Conservation (phyloP, 768 basidiomycete species). For the Ephemerocybe angulata region DNA sequence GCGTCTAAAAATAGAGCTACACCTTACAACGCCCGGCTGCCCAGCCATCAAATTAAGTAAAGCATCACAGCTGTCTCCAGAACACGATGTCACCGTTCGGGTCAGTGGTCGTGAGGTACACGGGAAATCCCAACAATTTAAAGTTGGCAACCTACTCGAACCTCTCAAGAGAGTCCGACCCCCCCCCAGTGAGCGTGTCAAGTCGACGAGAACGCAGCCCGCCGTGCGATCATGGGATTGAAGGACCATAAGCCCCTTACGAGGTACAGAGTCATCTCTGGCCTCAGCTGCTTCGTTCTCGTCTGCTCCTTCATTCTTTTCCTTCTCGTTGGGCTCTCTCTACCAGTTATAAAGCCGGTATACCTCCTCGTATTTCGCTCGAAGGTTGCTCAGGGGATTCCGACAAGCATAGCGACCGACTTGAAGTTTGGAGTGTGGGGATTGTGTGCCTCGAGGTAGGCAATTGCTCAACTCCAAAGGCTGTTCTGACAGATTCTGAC, state of each 20-base stretch:
- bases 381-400: conserved; percentile 23
- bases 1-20: no score
- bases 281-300: conserved; percentile 46
- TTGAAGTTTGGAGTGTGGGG: conserved; percentile 84
- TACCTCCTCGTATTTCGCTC: conserved; percentile 54
- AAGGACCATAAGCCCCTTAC: conserved; percentile 39
- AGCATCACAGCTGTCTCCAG: no score
- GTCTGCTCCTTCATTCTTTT: conserved; percentile 66
- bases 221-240: neutral
- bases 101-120: no score
- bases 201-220: no score
- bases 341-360: conserved; percentile 69
- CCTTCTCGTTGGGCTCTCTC: conserved; percentile 70
- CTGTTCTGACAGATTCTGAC: neutral
- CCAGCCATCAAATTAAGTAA: no score
- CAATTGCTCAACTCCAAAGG: neutral
- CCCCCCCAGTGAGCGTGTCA: no score
- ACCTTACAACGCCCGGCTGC: no score
- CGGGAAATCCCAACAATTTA: no score
- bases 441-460: conserved; percentile 60
- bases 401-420: conserved; percentile 53
- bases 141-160: no score
- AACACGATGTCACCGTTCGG: no score
- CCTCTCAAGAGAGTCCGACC: no score
- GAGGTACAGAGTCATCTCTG: conserved; percentile 44